Percentiles rank a stretch among this genome's conserved stretches.
phyloP scores from a whole-genome alignment of 495 filamentous ascomycete genomes.

The Copromyces sp. region DNA sequence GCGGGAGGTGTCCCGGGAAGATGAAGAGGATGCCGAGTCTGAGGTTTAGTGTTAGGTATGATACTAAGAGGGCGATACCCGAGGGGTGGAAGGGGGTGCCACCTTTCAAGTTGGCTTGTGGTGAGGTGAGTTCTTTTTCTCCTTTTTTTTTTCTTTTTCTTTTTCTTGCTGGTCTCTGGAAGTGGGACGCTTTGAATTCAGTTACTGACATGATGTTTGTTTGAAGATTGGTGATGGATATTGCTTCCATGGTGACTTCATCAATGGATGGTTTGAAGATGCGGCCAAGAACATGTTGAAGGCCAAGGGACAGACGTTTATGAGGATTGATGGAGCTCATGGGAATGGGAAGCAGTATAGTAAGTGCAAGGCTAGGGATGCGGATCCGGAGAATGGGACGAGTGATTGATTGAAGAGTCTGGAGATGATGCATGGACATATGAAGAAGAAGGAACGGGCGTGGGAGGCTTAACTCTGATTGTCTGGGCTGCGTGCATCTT shows the following conservation, averaged over 20 bases:
- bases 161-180: neutral
- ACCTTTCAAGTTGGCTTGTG: constrained; percentile 25
- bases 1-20: constrained; percentile 17
- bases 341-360: constrained; percentile 23
- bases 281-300: constrained; percentile 23
- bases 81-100: constrained; percentile 26
- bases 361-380: constrained; percentile 25
- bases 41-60: constrained; percentile 24
- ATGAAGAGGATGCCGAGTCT: constrained; percentile 26
- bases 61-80: constrained; percentile 17
- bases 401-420: constrained; percentile 26
- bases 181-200: neutral
- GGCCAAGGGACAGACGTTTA: constrained; percentile 25
- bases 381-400: constrained; percentile 24
- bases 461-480: neutral
- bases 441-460: neutral
- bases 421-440: constrained; percentile 21
- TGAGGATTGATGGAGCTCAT: constrained; percentile 27
- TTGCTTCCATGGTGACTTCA: constrained; percentile 29
- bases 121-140: constrained; percentile 16
- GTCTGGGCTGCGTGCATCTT: neutral
- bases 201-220: neutral
- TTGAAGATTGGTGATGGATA: constrained; percentile 26
- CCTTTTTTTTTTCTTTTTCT: neutral
- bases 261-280: constrained; percentile 30